Evolutionary conservation across 2,329 filamentous ascomycete species (phyloP), one percentile per base, ranked within the genome.

Genomic region (Endoconidiophora laricicola): DNA sequence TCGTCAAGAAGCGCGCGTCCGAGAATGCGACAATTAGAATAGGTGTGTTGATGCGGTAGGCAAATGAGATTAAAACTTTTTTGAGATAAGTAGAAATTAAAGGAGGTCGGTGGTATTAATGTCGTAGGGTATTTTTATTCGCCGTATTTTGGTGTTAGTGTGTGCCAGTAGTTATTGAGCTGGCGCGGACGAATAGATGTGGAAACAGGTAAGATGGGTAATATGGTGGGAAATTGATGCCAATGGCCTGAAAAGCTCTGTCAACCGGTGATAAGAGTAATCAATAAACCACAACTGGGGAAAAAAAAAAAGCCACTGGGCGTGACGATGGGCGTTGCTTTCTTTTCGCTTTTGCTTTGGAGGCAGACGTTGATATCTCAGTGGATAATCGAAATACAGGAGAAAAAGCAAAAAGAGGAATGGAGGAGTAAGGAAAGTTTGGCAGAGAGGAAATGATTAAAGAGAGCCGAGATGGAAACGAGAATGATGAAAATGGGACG

Each of bases 241-340:
- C 29, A 33, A 33, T 10, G 29, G 29, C 29, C 9, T 33, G 29
- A 33, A 33, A 33, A 33, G 9, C 29, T 44, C 45, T 33, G 43
- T 49, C 50, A 52, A 37, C 50, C 50, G 44, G 50, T 52, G 46
- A 52, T 52, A 46, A 47, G 44, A 38, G 29, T 45, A 37, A 45
- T 6, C 9, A 10, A 42, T 33, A 45, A 39, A 26, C 16, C 9
- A 12, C 9, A 33, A 33, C 10, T 22, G 23, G n/a, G n/a, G n/a
- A n/a, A 33, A 33, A 6, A 7, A 33, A 33, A 12, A 7, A 33
- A 33, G 7, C 9, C 29, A 33, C 29, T 2, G 29, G 9, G 29
- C 29, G 29, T 33, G 29, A 33, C 29, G 29, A 33, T 33, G 29
- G 9, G 29, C 9, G 29, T 33, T 10, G 9, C 29, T 33, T 33